Evolutionary conservation across 140 eudicot species (phyloP), one percentile per base, ranked within the genome.

Genomic region (Cichorium intybus): DNA sequence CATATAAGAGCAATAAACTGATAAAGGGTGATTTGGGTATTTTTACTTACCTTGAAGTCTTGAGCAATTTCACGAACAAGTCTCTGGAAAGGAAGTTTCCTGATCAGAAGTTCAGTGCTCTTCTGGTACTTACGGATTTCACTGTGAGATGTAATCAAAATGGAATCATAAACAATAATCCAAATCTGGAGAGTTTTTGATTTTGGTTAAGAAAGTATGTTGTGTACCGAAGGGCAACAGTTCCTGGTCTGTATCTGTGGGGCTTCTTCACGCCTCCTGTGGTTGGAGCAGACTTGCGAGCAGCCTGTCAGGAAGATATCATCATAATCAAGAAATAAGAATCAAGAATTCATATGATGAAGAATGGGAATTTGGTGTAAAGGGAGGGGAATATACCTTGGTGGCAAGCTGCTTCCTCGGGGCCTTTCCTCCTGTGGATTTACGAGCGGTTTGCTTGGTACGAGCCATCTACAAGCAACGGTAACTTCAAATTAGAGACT

Each of bases 191-290:
- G n/a, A n/a, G n/a, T n/a, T n/a, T n/a, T 6, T 50, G 24, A 9
- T 34, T 33, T 10, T 7, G 0, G 16, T 10, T n/a, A 8, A 23
- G 0, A 41, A 72, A 39, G 6, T 9, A 2, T n/a, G n/a, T n/a
- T n/a, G 50, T 66, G 1, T 37, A 79, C 84, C 84, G 82, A 5
- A 81, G 83, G 1, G 86, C 86, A 12, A 81, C 86, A 6, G 83
- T 72, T 72, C 86, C 86, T 6, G 86, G 86, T 15, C 82, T 66
- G 82, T 75, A 80, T 66, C 85, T 67, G 74, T 81, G 86, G 28
- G 86, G 86, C 80, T 81, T 81, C 80, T 81, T 81, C 68, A 81
- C 86, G 22, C 86, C 86, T 27, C 86, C 86, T 17, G 86, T 81
- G 7, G 86, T 77, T n/a, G 86, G 86, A 3, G 86, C 86, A 24